Evolutionary conservation across 1,139 yeast genomes (phyloP).

Genomic region (Meyerozyma athensensis): DNA sequence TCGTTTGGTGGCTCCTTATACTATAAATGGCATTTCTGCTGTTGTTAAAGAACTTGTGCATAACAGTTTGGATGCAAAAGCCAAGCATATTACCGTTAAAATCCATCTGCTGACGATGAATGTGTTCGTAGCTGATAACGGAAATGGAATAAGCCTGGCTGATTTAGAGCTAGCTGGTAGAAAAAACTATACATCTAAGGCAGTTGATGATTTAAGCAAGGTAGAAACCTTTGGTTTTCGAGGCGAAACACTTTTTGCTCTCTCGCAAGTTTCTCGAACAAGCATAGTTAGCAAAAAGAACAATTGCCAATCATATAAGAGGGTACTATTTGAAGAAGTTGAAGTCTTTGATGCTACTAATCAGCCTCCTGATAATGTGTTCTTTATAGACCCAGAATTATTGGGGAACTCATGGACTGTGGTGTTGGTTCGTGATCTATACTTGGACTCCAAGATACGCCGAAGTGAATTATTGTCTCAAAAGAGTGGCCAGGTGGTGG

Average conservation of each 20-base stretch:
- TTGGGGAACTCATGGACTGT: neutral
- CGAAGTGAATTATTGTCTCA: neutral
- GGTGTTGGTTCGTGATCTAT: neutral
- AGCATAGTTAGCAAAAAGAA: neutral
- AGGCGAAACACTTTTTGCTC: slow-evolving; percentile 61
- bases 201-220: slow-evolving; percentile 42
- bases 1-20: neutral
- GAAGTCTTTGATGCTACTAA: neutral
- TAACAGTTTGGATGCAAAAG: slow-evolving; percentile 73
- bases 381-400: neutral
- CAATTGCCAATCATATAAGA: neutral
- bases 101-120: slow-evolving; percentile 58
- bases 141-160: slow-evolving; percentile 58
- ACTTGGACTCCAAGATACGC: neutral
- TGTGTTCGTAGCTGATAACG: slow-evolving; percentile 70
- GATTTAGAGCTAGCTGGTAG: slow-evolving; percentile 61
- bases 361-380: neutral
- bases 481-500: neutral
- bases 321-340: neutral
- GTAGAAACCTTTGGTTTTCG: slow-evolving; percentile 64
- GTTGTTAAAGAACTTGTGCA: slow-evolving; percentile 75
- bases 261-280: neutral
- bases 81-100: slow-evolving; percentile 56
- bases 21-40: neutral
- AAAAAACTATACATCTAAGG: slow-evolving; percentile 70